A percentile compares a stretch with the other conserved stretches of the same genome.
Evolutionary conservation across 208 protist species (phyloP).

Genomic region (Trypanosoma avium): DNA sequence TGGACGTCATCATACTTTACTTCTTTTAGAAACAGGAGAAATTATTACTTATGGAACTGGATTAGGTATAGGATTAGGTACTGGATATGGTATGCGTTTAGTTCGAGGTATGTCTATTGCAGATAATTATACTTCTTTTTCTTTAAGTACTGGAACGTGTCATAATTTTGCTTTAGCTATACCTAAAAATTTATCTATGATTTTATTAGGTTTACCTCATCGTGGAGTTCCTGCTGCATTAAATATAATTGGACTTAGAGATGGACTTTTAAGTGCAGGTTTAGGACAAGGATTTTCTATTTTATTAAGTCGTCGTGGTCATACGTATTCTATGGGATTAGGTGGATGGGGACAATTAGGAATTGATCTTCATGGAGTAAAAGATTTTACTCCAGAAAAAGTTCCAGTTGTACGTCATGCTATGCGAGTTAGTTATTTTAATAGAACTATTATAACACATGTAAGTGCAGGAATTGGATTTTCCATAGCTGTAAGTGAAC

Average conservation of each 20-base stretch:
- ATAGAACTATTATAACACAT: conserved; percentile 39
- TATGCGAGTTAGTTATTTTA: conserved; percentile 65
- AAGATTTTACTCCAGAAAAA: conserved; percentile 53
- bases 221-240: conserved; percentile 45
- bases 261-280: conserved; percentile 65
- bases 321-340: conserved; percentile 65
- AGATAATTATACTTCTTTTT: conserved; percentile 67
- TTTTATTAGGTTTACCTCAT: conserved; percentile 65
- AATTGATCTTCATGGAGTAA: conserved; percentile 40
- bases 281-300: conserved; percentile 78
- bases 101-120: conserved; percentile 59
- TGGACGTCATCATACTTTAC: conserved; percentile 69
- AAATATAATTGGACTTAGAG: conserved; percentile 45
- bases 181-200: conserved; percentile 56
- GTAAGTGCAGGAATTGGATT: conserved; percentile 34
- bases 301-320: conserved; percentile 65
- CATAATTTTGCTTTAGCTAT: conserved; percentile 74
- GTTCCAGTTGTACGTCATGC: conserved; percentile 69
- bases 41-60: conserved; percentile 71
- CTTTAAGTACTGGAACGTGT: conserved; percentile 40
- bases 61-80: conserved; percentile 59
- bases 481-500: conserved; percentile 53
- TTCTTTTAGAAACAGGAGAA: conserved; percentile 66
- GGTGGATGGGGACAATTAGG: conserved; percentile 84
- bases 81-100: conserved; percentile 65